Base-by-base conservation (phyloP, 106 monocot genomes). In the Dendrobium nobile region DNA sequence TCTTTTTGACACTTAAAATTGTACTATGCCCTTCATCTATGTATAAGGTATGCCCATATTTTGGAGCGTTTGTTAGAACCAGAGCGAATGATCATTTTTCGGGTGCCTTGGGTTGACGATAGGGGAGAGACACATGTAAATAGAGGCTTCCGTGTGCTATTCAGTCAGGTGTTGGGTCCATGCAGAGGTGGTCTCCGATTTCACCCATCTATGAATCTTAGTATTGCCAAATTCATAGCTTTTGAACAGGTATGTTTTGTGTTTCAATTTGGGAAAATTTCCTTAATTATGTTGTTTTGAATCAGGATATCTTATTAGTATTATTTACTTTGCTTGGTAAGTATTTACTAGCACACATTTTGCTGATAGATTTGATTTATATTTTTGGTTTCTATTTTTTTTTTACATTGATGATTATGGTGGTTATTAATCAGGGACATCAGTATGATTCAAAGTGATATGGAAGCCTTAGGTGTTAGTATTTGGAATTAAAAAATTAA, bases 101-200 rank as follows among this genome's bases (percentile, higher is more conserved):
- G 99, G 85, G 93, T 99, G 16, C 93, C 99, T 47, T 99, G 99
- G 99, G 74, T 95, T 74, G 99, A 99, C 86, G 99, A 99, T 78
- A 93, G 87, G 82, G 99, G 99, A 67, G 95, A 99, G 84, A 86
- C 92, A 79, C 95, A 95, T 93, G 93, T 99, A 24, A 95, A 91
- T 83, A 80, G 99, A 76, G 99, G 99, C 28, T 99, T 95, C 59
- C 92, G 99, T 79, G 95, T 99, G 77, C 95, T 93, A 77, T 99
- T 99, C 80, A 99, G 93, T 77, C 95, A 99, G 72, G 91, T 84
- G 27, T 80, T 99, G 85, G 99, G 99, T 65, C 99, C 99, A 73
- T 95, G 91, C 73, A 93, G 99, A 70, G 99, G 99, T 76, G 95
- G 95, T 67, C 93, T 99, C 85, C 95, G 99, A 82, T 99, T 99